phyloP scores from a whole-genome alignment of 148 eudicot species.

The Pharnaceum exiguum region DNA sequence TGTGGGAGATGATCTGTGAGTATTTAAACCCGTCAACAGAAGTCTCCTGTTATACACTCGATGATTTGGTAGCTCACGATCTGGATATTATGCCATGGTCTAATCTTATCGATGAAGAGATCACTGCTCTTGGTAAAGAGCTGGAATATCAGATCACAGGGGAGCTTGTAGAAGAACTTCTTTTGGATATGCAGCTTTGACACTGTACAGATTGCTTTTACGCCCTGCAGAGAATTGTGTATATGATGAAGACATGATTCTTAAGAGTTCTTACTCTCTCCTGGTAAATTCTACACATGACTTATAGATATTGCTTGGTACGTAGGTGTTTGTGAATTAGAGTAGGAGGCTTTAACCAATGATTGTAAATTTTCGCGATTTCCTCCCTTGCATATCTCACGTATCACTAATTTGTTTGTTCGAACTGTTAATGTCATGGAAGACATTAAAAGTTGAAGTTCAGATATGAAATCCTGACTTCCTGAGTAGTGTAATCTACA shows the following conservation, averaged over 20 bases:
- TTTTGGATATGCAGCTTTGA: constrained; percentile 39
- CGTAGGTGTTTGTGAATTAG: constrained; percentile 23
- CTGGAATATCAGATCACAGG: constrained; percentile 50
- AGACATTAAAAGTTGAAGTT: constrained; percentile 11
- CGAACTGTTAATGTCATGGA: constrained; percentile 16
- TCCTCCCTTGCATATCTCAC: no score
- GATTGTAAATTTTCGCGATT: constrained; percentile 15
- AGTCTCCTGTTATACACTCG: constrained; percentile 34
- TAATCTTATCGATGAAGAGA: constrained; percentile 49
- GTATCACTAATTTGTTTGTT: constrained; percentile 3
- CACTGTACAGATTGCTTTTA: constrained; percentile 19
- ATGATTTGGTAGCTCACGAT: constrained; percentile 61
- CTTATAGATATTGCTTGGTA: constrained; percentile 1
- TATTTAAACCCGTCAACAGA: constrained; percentile 47
- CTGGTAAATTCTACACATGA: constrained; percentile 12
- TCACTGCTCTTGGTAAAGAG: constrained; percentile 49
- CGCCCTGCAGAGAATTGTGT: constrained; percentile 14
- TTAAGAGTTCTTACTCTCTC: constrained; percentile 9
- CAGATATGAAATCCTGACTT: constrained; percentile 9
- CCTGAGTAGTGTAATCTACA: no score
- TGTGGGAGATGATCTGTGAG: constrained; percentile 53
- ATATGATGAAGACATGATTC: constrained; percentile 11
- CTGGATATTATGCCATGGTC: constrained; percentile 52
- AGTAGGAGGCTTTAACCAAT: constrained; percentile 27
- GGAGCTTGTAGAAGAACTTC: constrained; percentile 60